Conservation (phyloP, 257 asterid genomes). For the Galeopsis tetrahit region DNA sequence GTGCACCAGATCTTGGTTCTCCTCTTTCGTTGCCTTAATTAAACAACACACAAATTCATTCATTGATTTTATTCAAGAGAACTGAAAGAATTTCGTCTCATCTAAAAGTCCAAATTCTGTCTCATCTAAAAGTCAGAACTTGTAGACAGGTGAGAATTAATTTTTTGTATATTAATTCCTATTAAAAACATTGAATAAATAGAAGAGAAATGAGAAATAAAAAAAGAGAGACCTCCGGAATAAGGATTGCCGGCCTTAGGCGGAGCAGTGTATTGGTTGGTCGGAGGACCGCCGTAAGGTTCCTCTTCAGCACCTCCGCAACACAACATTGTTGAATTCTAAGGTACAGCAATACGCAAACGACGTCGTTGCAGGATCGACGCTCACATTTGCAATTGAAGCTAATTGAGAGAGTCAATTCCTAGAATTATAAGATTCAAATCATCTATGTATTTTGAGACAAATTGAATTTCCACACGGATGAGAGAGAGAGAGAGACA, state of each 20-base stretch:
- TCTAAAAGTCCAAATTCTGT: too few species aligned
- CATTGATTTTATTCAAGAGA: too few species aligned
- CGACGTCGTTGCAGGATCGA: slow-evolving; percentile 26
- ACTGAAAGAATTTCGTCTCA: too few species aligned
- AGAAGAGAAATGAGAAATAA: too few species aligned
- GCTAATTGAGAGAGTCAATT: slow-evolving; percentile 15
- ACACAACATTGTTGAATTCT: slow-evolving; percentile 61
- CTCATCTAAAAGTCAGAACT: too few species aligned
- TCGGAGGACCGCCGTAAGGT: slow-evolving; percentile 59
- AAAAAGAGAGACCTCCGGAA: slow-evolving; percentile 44
- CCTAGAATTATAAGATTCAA: slow-evolving; percentile 29
- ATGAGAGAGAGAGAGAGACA: background rate
- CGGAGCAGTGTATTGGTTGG: slow-evolving; percentile 73
- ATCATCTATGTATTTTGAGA: background rate
- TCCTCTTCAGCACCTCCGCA: slow-evolving; percentile 97
- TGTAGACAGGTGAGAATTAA: too few species aligned
- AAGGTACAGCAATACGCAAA: slow-evolving; percentile 35
- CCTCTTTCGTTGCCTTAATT: slow-evolving; percentile 66
- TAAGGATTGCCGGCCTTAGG: slow-evolving; percentile 74
- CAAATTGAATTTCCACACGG: background rate
- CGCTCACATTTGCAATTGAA: slow-evolving; percentile 31
- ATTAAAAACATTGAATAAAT: too few species aligned
- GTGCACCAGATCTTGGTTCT: slow-evolving; percentile 74
- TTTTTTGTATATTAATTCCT: too few species aligned
- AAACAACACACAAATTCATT: too few species aligned